A percentile compares a stretch with the other conserved stretches of the same genome.
Evolutionary conservation across 2,329 filamentous ascomycete genomes (phyloP).

Genomic region (Pseudopithomyces chartarum): DNA sequence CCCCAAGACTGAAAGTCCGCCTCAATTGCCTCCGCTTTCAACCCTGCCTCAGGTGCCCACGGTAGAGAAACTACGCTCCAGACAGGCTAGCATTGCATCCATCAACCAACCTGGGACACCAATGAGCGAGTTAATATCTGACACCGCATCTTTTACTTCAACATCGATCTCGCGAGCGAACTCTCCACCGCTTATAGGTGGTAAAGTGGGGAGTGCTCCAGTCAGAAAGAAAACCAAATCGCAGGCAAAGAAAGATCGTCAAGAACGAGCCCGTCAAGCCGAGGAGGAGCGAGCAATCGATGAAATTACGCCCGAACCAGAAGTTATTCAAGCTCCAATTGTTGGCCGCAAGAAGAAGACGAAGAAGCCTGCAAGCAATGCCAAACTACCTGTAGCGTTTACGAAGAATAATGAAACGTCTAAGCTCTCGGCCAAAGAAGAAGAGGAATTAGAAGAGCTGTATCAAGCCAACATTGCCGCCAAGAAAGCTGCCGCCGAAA

Average conservation of each 20-base stretch:
- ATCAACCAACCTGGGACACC: slow-evolving; percentile 73
- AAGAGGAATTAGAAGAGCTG: slow-evolving; percentile 32
- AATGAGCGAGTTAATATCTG: slow-evolving; percentile 74
- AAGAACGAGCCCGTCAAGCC: slow-evolving; percentile 63
- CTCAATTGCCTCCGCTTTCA: slow-evolving; percentile 42
- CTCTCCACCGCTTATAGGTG: slow-evolving; percentile 66
- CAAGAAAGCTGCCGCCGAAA: slow-evolving; percentile 21
- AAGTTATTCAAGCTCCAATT: slow-evolving; percentile 69
- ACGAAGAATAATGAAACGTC: slow-evolving; percentile 36
- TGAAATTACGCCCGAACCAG: slow-evolving; percentile 54
- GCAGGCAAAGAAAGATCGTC: slow-evolving; percentile 76
- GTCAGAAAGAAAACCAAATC: slow-evolving; percentile 75
- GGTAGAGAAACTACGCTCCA: slow-evolving; percentile 51
- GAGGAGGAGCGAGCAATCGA: slow-evolving; percentile 61
- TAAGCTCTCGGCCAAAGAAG: slow-evolving; percentile 24
- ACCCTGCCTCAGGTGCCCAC: slow-evolving; percentile 40
- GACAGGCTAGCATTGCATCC: slow-evolving; percentile 61
- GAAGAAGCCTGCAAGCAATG: slow-evolving; percentile 62
- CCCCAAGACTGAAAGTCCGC: slow-evolving; percentile 64
- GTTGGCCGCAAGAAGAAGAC: slow-evolving; percentile 83
- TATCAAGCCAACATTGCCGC: slow-evolving; percentile 12
- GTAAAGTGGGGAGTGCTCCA: slow-evolving; percentile 70
- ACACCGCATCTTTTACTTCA: slow-evolving; percentile 76
- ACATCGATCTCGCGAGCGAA: slow-evolving; percentile 73
- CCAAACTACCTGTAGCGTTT: slow-evolving; percentile 26